A percentile compares a stretch with the other conserved stretches of the same genome.
phyloP scores from a whole-genome alignment of 768 basidiomycete species.

The Lentinus brumalis region DNA sequence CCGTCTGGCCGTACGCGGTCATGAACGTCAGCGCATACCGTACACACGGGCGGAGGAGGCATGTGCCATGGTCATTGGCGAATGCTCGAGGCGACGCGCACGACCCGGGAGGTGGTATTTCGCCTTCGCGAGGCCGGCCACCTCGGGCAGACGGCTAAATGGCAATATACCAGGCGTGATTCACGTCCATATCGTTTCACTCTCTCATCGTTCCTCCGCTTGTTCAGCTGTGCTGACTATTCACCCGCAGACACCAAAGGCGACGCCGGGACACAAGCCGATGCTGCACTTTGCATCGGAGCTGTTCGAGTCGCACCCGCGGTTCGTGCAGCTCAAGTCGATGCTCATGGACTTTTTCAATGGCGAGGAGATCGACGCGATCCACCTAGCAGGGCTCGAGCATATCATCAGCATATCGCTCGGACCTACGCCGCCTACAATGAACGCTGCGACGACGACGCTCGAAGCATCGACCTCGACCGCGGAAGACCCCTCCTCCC shows the following conservation, averaged over 20 bases:
- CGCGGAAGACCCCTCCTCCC: conserved; percentile 1
- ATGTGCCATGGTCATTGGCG: no score
- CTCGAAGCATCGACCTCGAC: conserved; percentile 24
- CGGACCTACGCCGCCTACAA: conserved; percentile 60
- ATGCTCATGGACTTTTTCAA: conserved; percentile 91
- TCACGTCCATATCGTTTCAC: no score
- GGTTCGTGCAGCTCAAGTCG: conserved; percentile 90
- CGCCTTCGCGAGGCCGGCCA: no score
- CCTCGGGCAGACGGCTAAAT: no score
- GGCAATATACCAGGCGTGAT: no score
- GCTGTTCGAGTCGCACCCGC: conserved; percentile 92
- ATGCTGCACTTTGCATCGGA: conserved; percentile 95
- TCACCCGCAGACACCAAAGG: conserved; percentile 72
- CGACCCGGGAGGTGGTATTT: no score
- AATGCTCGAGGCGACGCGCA: no score
- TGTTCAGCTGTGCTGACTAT: neutral
- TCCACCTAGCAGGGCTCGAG: conserved; percentile 83
- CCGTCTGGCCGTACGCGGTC: no score
- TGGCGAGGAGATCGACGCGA: conserved; percentile 78
- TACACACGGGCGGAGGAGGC: no score
- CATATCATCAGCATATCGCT: conserved; percentile 85
- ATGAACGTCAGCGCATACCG: no score
- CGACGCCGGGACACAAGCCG: conserved; percentile 86
- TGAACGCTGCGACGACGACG: conserved; percentile 43
- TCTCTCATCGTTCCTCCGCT: no score